phyloP scores from a whole-genome alignment of 805 yeast species.

The Clavispora asparagi region DNA sequence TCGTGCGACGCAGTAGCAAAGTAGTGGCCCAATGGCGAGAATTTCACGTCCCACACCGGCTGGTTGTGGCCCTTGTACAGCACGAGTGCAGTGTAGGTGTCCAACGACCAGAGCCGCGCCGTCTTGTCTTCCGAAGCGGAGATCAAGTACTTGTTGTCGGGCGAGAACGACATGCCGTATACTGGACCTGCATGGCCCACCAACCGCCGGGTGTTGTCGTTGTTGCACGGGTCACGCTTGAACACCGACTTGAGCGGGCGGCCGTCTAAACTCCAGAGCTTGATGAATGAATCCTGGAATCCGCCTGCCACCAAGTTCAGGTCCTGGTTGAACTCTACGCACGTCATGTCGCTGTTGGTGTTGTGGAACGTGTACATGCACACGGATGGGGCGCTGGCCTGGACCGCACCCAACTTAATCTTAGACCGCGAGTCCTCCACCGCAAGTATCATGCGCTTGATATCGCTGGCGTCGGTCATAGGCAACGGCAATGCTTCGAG shows the following conservation, averaged over 20 bases:
- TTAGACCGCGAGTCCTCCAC: conserved; percentile 80
- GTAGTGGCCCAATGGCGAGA: conserved; percentile 93
- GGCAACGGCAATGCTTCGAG: conserved; percentile 82
- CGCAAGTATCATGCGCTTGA: conserved; percentile 69
- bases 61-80: conserved; percentile 95
- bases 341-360: conserved; percentile 83
- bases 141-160: conserved; percentile 76
- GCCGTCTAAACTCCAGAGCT: conserved; percentile 92
- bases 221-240: conserved; percentile 48
- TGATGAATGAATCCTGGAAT: conserved; percentile 85
- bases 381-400: conserved; percentile 85
- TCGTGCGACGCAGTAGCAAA: conserved; percentile 98
- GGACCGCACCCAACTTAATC: conserved; percentile 62
- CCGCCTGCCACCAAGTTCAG: conserved; percentile 88
- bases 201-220: conserved; percentile 48
- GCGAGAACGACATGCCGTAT: conserved; percentile 84
- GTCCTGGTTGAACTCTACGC: conserved; percentile 82
- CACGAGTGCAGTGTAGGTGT: conserved; percentile 82
- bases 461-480: conserved; percentile 69
- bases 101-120: conserved; percentile 89
- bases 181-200: conserved; percentile 95
- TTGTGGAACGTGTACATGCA: conserved; percentile 98
- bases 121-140: conserved; percentile 90
- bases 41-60: conserved; percentile 96
- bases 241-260: conserved; percentile 65